Base-by-base conservation (phyloP, 2,329 filamentous ascomycete genomes). In the Chalaropsis thielavioides region DNA sequence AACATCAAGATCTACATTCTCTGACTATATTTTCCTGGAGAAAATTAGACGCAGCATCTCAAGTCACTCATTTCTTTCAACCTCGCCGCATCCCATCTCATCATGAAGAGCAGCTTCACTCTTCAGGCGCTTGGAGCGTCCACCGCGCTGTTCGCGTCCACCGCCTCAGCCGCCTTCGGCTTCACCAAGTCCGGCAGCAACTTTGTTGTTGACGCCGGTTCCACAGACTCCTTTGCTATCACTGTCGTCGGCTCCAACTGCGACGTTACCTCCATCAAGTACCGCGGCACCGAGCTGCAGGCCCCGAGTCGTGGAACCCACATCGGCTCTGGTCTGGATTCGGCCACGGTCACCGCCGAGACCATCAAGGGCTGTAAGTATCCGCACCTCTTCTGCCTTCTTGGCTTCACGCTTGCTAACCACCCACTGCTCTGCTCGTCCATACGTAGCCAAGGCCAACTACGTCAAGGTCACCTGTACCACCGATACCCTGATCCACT, bases 231-330 rank as follows among this genome's bases (percentile, higher is more conserved):
- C 2, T 73, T 84, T 63, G 72, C 78, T 44, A 79, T 83, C 68
- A 78, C 77, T 2, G 77, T 84, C 61, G 78, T 74, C 68, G 75
- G 77, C 59, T 76, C 75, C 17, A 85, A 75, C 71, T 86, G 84
- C 69, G 84, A 86, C 69, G 83, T 87, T 71, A 85, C 79, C 15
- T 86, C 83, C 0, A 81, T 87, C 71, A 78, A 79, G 64, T 86
- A 79, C 70, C 79, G 81, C 27, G 80, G 81, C 67, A 76, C 77
- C 54, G 81, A 87, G 71, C 77, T 84, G 7, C 84, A 87, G 72
- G 81, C 82, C 69, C 68, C 73, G 6, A 72, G 72, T 59, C 77
- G 77, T 58, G 77, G 76, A 27, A 80, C 79, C n/a, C 83, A 85
- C 64, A 81, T 86, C 66, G 75, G 75, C 31, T 84, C 82, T 17